A percentile compares a stretch with the other conserved stretches of the same genome.
phyloP scores from a whole-genome alignment of 2,329 filamentous ascomycete genomes.

The Hypoxylon sp. region DNA sequence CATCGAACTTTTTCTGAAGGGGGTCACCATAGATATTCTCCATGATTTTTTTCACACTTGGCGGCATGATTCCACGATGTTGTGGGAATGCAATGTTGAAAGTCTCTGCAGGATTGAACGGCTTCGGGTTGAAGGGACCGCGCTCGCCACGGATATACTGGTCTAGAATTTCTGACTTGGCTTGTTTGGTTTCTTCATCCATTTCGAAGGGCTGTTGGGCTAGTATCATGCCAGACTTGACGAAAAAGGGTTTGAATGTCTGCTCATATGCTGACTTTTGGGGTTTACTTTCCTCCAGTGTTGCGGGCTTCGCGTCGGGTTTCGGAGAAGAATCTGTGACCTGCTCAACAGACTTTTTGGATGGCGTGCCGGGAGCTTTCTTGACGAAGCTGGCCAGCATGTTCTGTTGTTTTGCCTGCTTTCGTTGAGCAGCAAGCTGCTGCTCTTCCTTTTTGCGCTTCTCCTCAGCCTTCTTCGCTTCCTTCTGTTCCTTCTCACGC shows the following conservation, averaged over 20 bases:
- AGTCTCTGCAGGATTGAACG: conserved; percentile 63
- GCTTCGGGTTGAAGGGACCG: conserved; percentile 59
- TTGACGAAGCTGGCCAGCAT: conserved; percentile 50
- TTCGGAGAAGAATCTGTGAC: conserved; percentile 31
- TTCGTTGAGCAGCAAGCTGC: conserved; percentile 58
- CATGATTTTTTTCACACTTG: conserved; percentile 74
- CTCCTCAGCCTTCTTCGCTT: conserved; percentile 50
- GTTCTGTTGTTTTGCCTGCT: conserved; percentile 60
- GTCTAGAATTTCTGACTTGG: conserved; percentile 68
- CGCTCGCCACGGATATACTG: conserved; percentile 65
- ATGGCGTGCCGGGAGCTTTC: conserved; percentile 48
- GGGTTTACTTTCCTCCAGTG: conserved; percentile 47
- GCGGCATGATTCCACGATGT: conserved; percentile 64
- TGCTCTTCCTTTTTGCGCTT: conserved; percentile 60
- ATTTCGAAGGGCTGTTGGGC: conserved; percentile 72
- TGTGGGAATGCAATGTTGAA: conserved; percentile 62
- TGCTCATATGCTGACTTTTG: conserved; percentile 73
- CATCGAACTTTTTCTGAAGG: conserved; percentile 47
- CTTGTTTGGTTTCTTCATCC: conserved; percentile 69
- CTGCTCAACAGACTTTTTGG: conserved; percentile 43
- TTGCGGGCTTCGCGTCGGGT: conserved; percentile 45
- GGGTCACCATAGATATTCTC: conserved; percentile 64
- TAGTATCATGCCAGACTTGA: conserved; percentile 80
- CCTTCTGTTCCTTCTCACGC: conserved; percentile 61
- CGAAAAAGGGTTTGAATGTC: conserved; percentile 84